A percentile compares a stretch with the other conserved stretches of the same genome.
These are phyloP conservation scores for Avena sativa DNA, from an alignment of 176 grass and related monocot species.

Conservation along the genomic window DNA sequence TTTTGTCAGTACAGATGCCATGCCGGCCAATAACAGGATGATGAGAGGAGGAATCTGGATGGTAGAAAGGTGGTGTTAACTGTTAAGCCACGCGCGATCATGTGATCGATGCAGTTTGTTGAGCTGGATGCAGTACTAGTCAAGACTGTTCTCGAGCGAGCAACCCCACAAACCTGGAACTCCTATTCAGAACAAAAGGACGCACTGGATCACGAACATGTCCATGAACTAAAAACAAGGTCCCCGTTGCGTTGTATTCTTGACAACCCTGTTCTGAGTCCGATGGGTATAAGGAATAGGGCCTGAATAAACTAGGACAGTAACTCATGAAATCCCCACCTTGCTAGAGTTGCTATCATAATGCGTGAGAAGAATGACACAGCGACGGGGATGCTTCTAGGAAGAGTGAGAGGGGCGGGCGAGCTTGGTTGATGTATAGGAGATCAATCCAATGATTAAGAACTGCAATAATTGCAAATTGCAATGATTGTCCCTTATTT, in stretches of 20 bases:
- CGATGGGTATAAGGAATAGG: not conserved
- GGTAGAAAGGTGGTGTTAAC: not conserved
- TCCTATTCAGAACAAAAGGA: not conserved
- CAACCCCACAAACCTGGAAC: not conserved
- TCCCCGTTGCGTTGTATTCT: not conserved
- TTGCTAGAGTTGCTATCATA: not conserved
- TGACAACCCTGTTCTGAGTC: not conserved
- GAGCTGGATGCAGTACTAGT: not conserved
- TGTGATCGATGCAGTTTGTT: not conserved
- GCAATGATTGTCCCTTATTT: too few species aligned
- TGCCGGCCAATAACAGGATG: not conserved
- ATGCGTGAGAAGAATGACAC: not conserved
- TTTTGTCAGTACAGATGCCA: not conserved
- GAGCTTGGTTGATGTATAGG: too few species aligned
- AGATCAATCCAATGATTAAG: too few species aligned
- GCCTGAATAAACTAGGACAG: not conserved
- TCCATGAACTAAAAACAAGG: not conserved
- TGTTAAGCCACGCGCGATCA: not conserved
- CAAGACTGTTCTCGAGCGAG: not conserved
- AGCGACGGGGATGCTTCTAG: not conserved
- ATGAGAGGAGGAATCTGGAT: not conserved
- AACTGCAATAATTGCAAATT: too few species aligned
- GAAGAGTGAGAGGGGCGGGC: too few species aligned
- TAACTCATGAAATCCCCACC: not conserved
- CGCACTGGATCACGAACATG: not conserved